Conservation (phyloP, 2,329 filamentous ascomycete genomes). For the Leptographium procerum region DNA sequence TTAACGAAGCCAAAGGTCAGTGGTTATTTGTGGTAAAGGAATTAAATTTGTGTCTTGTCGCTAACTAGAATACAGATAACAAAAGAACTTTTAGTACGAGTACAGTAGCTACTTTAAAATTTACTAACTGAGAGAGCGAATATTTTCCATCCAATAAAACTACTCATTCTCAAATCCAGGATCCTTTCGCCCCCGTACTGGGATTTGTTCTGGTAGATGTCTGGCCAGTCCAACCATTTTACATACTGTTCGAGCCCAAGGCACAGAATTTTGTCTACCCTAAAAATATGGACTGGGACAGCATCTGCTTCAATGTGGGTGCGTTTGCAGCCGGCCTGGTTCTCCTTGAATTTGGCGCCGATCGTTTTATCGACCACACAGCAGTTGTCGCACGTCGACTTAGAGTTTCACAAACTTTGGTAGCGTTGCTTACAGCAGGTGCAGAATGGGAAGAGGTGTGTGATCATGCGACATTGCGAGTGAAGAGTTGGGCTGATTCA, state of each 20-base stretch:
- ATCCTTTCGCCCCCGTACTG: no score
- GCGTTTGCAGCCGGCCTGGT: background rate
- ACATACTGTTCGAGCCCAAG: no score
- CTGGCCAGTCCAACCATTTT: no score
- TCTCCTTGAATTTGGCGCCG: background rate
- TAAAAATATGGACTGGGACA: background rate
- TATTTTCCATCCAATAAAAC: no score
- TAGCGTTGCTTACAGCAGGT: background rate
- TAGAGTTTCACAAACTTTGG: background rate
- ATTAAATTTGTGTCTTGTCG: no score
- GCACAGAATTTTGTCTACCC: background rate
- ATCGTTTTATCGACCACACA: background rate
- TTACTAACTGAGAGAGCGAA: no score
- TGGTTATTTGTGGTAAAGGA: no score
- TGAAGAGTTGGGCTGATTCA: background rate
- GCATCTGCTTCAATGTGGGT: background rate
- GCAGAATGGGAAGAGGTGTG: background rate
- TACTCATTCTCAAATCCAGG: no score
- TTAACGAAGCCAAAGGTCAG: no score
- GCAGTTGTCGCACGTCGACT: background rate
- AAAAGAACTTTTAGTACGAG: no score
- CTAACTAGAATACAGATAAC: no score
- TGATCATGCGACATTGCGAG: background rate
- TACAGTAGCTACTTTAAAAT: no score
- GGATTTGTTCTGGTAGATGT: background rate